Percentiles rank a stretch among this genome's conserved stretches.
These are phyloP conservation scores for Pseudoperonospora humuli DNA, from an alignment of 352 stramenopile genomes.

Conservation along the genomic window DNA sequence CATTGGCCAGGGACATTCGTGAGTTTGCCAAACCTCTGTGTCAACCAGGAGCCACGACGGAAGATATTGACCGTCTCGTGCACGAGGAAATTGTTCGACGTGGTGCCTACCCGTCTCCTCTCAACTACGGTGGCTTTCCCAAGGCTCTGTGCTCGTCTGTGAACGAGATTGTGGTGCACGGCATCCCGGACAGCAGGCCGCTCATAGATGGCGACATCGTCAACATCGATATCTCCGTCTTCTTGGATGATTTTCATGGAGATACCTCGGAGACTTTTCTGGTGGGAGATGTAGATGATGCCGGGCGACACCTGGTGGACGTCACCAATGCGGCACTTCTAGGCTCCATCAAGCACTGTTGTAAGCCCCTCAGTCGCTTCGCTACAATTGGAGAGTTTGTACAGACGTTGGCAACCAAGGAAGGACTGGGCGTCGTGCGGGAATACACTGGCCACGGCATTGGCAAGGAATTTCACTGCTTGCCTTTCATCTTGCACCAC, in stretches of 20 bases:
- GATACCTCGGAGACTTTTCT: constrained; percentile 97
- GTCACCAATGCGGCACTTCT: constrained; percentile 79
- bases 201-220: constrained; percentile 93
- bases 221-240: constrained; percentile 96
- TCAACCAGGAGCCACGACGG: constrained; percentile 82
- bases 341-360: constrained; percentile 82
- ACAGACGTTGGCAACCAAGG: constrained; percentile 76
- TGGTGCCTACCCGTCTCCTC: constrained; percentile 84
- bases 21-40: constrained; percentile 69
- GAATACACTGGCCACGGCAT: constrained; percentile 98
- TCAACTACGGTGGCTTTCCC: constrained; percentile 92
- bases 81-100: constrained; percentile 86
- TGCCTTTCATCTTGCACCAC: constrained; percentile 92
- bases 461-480: constrained; percentile 90
- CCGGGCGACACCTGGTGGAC: constrained; percentile 82
- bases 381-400: constrained; percentile 91
- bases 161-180: constrained; percentile 97
- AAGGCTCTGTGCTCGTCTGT: constrained; percentile 94
- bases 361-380: constrained; percentile 90
- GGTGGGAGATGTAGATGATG: constrained; percentile 89
- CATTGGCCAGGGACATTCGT: constrained; percentile 71
- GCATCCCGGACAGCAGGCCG: constrained; percentile 90
- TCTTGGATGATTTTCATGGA: constrained; percentile 91
- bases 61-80: constrained; percentile 91
- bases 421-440: constrained; percentile 75